These are phyloP conservation scores for Starmera amethionina DNA, from an alignment of 805 yeast species.

Conservation along the genomic window DNA sequence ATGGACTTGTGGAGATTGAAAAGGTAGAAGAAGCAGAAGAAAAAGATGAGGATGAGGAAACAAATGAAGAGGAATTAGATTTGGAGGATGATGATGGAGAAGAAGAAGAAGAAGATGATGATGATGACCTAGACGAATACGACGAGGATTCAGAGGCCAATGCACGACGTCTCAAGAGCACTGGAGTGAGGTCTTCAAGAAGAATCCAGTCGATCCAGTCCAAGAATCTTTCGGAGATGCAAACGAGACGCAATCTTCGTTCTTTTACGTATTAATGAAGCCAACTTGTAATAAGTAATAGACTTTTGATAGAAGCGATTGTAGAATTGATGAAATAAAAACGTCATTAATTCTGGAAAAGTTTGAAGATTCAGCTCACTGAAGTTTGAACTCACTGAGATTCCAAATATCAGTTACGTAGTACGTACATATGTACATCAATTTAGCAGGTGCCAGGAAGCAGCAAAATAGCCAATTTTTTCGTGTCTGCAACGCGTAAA, in stretches of 20 bases:
- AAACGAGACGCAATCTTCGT: constrained; percentile 13
- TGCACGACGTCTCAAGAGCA: constrained; percentile 12
- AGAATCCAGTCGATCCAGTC: constrained; percentile 15
- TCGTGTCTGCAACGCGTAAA: too few species aligned
- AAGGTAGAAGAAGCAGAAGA: constrained; percentile 5
- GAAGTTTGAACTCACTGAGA: too few species aligned
- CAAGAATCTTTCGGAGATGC: constrained; percentile 14
- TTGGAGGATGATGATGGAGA: constrained; percentile 8
- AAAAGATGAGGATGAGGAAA: constrained; percentile 1
- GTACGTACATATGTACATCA: too few species aligned
- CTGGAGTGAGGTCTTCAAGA: constrained; percentile 9
- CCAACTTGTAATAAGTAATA: too few species aligned
- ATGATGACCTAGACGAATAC: constrained; percentile 9
- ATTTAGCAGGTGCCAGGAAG: too few species aligned
- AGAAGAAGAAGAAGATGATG: constrained; percentile 12
- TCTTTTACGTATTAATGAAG: constrained; percentile 1
- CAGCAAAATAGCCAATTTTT: too few species aligned
- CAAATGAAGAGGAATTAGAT: constrained; percentile 26
- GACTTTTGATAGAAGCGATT: too few species aligned
- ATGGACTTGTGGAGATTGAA: constrained; percentile 7
- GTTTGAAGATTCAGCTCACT: too few species aligned
- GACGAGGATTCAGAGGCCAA: constrained; percentile 3
- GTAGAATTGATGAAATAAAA: too few species aligned
- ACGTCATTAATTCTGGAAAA: too few species aligned
- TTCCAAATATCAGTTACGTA: too few species aligned